A percentile compares a stretch with the other conserved stretches of the same genome.
Evolutionary conservation across 2,329 filamentous ascomycete genomes (phyloP).

Genomic region (Amphichorda felina): DNA sequence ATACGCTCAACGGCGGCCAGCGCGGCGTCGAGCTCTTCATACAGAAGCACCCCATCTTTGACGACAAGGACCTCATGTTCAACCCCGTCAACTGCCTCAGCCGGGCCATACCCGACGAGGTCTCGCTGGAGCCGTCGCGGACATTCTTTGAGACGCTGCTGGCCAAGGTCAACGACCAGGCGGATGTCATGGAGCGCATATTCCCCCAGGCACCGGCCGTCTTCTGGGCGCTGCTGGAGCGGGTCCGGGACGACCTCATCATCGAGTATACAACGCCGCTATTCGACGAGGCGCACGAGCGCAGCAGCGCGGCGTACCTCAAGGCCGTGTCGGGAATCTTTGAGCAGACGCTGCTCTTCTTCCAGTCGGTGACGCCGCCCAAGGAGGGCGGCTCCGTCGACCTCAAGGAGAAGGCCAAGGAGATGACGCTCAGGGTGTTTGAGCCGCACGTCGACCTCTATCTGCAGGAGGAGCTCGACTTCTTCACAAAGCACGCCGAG

Average conservation of each 20-base stretch:
- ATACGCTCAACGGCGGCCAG: constrained; percentile 67
- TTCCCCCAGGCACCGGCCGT: constrained; percentile 64
- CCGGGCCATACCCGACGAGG: constrained; percentile 47
- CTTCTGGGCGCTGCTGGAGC: constrained; percentile 68
- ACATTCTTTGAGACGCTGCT: constrained; percentile 69
- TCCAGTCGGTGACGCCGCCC: constrained; percentile 58
- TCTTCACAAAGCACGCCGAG: constrained; percentile 68
- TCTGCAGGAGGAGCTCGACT: constrained; percentile 79
- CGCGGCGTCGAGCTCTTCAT: constrained; percentile 77
- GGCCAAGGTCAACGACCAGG: constrained; percentile 70
- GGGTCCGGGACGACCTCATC: constrained; percentile 72
- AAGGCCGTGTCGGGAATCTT: constrained; percentile 81
- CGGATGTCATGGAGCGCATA: constrained; percentile 65
- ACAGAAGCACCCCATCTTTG: constrained; percentile 76
- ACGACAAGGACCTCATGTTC: constrained; percentile 52
- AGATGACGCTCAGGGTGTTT: constrained; percentile 62
- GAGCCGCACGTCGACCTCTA: constrained; percentile 93
- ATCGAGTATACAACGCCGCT: constrained; percentile 77
- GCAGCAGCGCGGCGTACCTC: constrained; percentile 65
- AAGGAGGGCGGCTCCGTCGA: constrained; percentile 31
- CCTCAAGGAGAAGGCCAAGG: constrained; percentile 50
- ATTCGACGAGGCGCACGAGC: constrained; percentile 76
- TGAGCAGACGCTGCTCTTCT: constrained; percentile 72
- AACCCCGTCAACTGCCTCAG: constrained; percentile 76
- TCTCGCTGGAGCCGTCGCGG: constrained; percentile 70